Evolutionary conservation across 768 basidiomycete species (phyloP).

Genomic region (Suillus sp.): DNA sequence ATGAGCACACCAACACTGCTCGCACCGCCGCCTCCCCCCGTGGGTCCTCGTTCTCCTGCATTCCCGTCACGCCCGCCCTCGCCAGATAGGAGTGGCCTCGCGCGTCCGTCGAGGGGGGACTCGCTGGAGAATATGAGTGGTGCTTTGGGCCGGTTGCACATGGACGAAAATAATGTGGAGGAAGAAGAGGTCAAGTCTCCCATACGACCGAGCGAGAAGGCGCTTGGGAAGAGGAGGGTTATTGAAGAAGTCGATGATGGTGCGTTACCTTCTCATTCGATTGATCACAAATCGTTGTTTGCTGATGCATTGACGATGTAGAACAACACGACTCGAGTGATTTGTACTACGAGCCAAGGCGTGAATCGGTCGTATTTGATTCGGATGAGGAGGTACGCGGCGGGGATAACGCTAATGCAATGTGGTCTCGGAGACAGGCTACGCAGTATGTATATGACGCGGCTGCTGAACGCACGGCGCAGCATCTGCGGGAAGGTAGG

Average conservation of each 20-base stretch:
- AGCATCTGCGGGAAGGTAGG: slow-evolving; percentile 51
- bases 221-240: slow-evolving; percentile 80
- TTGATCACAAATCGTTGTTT: background rate
- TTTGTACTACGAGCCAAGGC: slow-evolving; percentile 47
- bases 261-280: slow-evolving; percentile 32
- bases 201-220: slow-evolving; percentile 80
- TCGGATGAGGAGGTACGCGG: slow-evolving; percentile 42
- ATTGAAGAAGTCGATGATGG: slow-evolving; percentile 49
- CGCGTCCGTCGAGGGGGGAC: slow-evolving; percentile 22
- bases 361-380: slow-evolving; percentile 38
- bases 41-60: slow-evolving; percentile 69
- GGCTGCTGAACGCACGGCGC: slow-evolving; percentile 75
- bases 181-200: slow-evolving; percentile 41
- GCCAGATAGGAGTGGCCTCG: slow-evolving; percentile 46
- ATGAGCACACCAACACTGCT: slow-evolving; percentile 40
- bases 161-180: slow-evolving; percentile 25
- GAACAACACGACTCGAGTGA: slow-evolving; percentile 60
- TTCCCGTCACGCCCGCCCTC: slow-evolving; percentile 70
- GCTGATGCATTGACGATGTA: slow-evolving; percentile 24
- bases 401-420: slow-evolving; percentile 9
- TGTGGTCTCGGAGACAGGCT: slow-evolving; percentile 45
- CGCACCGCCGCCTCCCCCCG: slow-evolving; percentile 67
- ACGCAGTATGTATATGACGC: slow-evolving; percentile 90
- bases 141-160: slow-evolving; percentile 30
- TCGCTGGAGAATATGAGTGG: slow-evolving; percentile 30